A percentile compares a stretch with the other conserved stretches of the same genome.
Conservation (phyloP, 352 stramenopile species). For the Peronospora farinosa region DNA sequence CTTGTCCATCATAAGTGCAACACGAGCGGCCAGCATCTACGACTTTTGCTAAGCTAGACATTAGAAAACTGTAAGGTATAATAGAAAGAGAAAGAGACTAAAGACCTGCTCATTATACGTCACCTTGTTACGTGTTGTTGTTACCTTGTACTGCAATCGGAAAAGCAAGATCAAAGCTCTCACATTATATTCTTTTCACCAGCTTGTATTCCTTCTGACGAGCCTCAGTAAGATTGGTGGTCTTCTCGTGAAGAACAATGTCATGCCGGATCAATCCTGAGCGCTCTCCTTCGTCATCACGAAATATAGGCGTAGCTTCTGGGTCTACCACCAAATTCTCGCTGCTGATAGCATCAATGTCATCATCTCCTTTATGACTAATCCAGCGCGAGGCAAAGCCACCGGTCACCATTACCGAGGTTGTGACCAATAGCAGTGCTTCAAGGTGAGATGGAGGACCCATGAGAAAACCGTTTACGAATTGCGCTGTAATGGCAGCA, state of each 20-base stretch:
- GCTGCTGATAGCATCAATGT: constrained; percentile 20
- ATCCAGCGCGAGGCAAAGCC: constrained; percentile 42
- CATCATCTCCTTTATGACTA: constrained; percentile 28
- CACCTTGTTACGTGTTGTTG: no score
- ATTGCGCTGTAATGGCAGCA: constrained; percentile 87
- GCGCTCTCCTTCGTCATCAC: constrained; percentile 20
- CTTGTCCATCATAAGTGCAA: no score
- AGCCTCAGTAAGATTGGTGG: constrained; percentile 12
- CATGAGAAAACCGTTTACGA: constrained; percentile 86
- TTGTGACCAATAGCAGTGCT: constrained; percentile 74
- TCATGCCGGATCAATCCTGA: constrained; percentile 26
- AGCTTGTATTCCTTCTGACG: constrained; percentile 1
- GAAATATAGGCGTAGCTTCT: constrained; percentile 7
- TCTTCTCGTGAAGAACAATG: constrained; percentile 25
- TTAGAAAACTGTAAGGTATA: no score
- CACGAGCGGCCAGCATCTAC: no score
- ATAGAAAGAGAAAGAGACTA: no score
- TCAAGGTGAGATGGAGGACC: constrained; percentile 64
- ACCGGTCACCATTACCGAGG: constrained; percentile 65
- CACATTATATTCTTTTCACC: no score
- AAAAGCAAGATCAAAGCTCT: no score
- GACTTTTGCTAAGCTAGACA: no score
- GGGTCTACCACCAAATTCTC: constrained; percentile 11
- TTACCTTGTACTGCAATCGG: no score
- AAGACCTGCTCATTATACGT: no score